Percentiles rank a stretch among this genome's conserved stretches.
These are phyloP conservation scores for Cryoendolithus antarcticus DNA, from an alignment of 2,329 filamentous ascomycete species.

Conservation along the genomic window DNA sequence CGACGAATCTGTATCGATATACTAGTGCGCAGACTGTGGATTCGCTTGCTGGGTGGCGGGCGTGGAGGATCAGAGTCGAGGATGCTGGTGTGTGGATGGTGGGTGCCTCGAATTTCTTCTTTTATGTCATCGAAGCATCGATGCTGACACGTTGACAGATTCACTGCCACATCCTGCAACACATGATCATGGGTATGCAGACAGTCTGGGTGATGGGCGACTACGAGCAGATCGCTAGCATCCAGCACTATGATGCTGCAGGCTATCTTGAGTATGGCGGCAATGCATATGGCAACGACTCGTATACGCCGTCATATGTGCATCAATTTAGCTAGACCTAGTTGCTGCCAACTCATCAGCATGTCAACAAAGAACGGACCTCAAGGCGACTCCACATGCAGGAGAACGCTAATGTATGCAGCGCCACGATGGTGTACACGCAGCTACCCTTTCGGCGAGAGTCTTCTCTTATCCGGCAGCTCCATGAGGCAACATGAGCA, in stretches of 20 bases:
- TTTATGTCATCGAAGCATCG: no score
- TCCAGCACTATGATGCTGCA: conserved; percentile 20
- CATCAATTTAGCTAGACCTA: conserved; percentile 10
- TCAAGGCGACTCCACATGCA: background rate
- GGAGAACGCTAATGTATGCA: background rate
- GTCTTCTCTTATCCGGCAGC: no score
- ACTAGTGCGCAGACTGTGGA: background rate
- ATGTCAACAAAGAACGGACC: conserved; percentile 7
- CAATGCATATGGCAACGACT: conserved; percentile 28
- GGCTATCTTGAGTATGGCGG: conserved; percentile 36
- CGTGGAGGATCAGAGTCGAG: conserved; percentile 44
- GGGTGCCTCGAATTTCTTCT: no score
- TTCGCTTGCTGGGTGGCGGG: conserved; percentile 43
- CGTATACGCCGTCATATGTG: conserved; percentile 7
- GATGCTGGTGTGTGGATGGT: conserved; percentile 46
- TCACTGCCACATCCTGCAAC: conserved; percentile 47
- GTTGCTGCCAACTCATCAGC: no score
- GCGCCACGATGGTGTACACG: no score
- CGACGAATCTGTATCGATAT: conserved; percentile 47
- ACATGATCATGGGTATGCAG: conserved; percentile 47
- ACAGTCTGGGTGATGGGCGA: conserved; percentile 36
- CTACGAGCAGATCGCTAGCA: conserved; percentile 25
- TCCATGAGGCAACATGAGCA: no score
- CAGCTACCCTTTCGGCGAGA: no score
- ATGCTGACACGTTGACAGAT: conserved; percentile 17